Base-by-base conservation (phyloP, 2,329 filamentous ascomycete genomes). In the Neofusicoccum ribis region DNA sequence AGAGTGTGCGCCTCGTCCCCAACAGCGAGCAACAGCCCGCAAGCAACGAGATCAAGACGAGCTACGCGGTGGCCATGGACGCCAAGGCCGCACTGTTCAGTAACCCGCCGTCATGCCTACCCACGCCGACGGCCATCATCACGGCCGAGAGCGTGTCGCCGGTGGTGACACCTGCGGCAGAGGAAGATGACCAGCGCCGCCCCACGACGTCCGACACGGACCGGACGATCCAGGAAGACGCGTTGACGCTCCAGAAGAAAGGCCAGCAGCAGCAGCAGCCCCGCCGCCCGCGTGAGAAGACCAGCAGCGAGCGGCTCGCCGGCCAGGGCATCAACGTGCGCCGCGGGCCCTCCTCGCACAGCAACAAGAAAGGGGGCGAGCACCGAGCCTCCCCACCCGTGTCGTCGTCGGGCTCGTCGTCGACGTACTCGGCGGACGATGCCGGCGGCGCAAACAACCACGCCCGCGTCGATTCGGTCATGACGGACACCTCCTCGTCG, bases 11-110 rank as follows among this genome's bases (percentile, higher is more conserved):
- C 15, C 27, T 52, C 34, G 49, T 52, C 31, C 27, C 27, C 27
- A 6, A 4, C 27, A 17, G 15, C 34, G 49, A 52, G 31, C 20
- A 20, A 20, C 12, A 15, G 43, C 12, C 12, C 14, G 43, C 43
- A 14, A 44, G 41, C 23, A 12, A 31, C 20, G 39, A 9, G 31
- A 34, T 46, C 61, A 63, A 52, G 49, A 41, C 39, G 0, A 9
- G 17, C 20, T 51, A 50, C 27, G 37, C 49, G 6, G 49, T 34
- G 2, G 49, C 59, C 12, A 62, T 14, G 36, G 65, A 66, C 47
- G 37, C 47, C 1, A 66, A 60, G 37, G 65, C 65, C 7, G 65
- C 65, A 17, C 54, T 64, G 14, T 66, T 66, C 17, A 66, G 60
- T 34, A 66, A 66, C 43, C 65, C 65, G 41, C 61, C 65, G 15